These are phyloP conservation scores for Diospyros lotus DNA, from an alignment of 148 eudicot species.

Conservation along the genomic window DNA sequence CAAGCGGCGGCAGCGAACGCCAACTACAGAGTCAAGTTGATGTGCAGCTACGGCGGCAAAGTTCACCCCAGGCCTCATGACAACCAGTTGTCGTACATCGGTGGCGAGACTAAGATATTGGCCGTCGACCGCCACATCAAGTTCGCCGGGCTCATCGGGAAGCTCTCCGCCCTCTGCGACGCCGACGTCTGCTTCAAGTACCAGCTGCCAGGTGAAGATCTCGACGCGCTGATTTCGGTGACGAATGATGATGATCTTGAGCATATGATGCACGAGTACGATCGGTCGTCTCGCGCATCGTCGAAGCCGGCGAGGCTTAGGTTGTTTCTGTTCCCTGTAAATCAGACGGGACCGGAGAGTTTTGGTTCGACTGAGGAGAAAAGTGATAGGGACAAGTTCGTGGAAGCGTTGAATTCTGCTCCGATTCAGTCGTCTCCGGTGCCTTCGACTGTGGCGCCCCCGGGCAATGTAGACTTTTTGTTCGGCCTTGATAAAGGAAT, in stretches of 20 bases:
- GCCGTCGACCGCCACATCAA: conserved; percentile 54
- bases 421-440: conserved; percentile 27
- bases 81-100: conserved; percentile 62
- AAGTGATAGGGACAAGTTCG: conserved; percentile 48
- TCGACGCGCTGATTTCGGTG: conserved; percentile 81
- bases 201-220: conserved; percentile 84
- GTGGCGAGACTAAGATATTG: conserved; percentile 84
- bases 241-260: conserved; percentile 88
- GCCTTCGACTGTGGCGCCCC: conserved; percentile 16
- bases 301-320: conserved; percentile 66
- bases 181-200: conserved; percentile 53
- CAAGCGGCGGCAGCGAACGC: conserved; percentile 12
- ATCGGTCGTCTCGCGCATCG: conserved; percentile 50
- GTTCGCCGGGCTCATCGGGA: conserved; percentile 31
- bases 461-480: conserved; percentile 54
- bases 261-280: conserved; percentile 90
- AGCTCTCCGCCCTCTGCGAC: conserved; percentile 34
- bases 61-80: conserved; percentile 78
- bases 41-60: conserved; percentile 81
- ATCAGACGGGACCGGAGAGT: conserved; percentile 18
- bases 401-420: conserved; percentile 51
- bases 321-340: conserved; percentile 46
- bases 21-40: conserved; percentile 58
- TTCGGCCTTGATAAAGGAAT: conserved; percentile 65
- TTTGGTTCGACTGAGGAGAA: conserved; percentile 36